phyloP scores from a whole-genome alignment of 371 early-diverging fungal species.

The Umbelopsis sp. region DNA sequence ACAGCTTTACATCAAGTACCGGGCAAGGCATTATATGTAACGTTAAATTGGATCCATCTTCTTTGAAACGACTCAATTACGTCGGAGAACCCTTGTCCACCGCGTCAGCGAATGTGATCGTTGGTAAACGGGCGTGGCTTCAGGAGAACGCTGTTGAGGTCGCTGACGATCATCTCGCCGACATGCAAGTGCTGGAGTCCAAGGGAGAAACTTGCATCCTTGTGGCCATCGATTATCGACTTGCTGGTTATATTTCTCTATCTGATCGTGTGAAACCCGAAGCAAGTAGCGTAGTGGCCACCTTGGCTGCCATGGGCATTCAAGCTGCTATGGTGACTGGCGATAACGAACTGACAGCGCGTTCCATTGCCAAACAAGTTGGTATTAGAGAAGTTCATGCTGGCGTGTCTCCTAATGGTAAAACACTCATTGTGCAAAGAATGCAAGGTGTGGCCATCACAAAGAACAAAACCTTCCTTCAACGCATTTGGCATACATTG shows the following conservation, averaged over 20 bases:
- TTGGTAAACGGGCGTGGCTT: slow-evolving; percentile 80
- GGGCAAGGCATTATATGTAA: slow-evolving; percentile 81
- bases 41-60: slow-evolving; percentile 32
- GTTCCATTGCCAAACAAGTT: slow-evolving; percentile 68
- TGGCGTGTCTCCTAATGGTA: slow-evolving; percentile 91
- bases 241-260: slow-evolving; percentile 81
- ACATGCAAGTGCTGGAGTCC: slow-evolving; percentile 24
- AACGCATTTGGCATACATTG: slow-evolving; percentile 14
- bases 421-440: slow-evolving; percentile 72
- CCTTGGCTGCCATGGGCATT: slow-evolving; percentile 77
- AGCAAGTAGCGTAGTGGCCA: slow-evolving; percentile 66
- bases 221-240: slow-evolving; percentile 67
- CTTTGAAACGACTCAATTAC: slow-evolving; percentile 13
- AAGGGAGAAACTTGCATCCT: slow-evolving; percentile 83
- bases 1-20: slow-evolving; percentile 70
- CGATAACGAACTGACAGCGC: slow-evolving; percentile 84
- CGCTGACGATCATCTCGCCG: slow-evolving; percentile 38
- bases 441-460: slow-evolving; percentile 55
- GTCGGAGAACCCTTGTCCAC: background rate
- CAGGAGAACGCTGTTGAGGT: slow-evolving; percentile 31
- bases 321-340: slow-evolving; percentile 92
- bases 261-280: slow-evolving; percentile 88
- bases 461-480: slow-evolving; percentile 25
- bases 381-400: slow-evolving; percentile 87
- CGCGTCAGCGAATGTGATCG: slow-evolving; percentile 45